Conservation (phyloP, 441 rosid species). For the Populus tomentosa region DNA sequence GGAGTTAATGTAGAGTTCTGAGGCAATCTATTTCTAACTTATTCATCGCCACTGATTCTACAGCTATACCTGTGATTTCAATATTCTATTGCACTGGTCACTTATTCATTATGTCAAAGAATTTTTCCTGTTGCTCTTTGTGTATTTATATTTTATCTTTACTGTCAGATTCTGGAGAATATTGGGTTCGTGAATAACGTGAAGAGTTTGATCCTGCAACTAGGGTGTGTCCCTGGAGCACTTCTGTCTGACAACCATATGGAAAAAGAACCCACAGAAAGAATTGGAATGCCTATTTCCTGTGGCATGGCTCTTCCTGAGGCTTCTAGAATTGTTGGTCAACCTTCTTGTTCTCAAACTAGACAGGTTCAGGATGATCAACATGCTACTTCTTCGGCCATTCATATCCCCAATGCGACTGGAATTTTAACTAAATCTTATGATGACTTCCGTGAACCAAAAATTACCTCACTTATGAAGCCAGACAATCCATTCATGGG, state of each 20-base stretch:
- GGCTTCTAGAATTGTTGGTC: slow-evolving; percentile 34
- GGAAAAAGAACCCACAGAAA: slow-evolving; percentile 35
- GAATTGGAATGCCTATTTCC: slow-evolving; percentile 48
- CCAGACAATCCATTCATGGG: slow-evolving; percentile 19
- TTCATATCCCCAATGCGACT: slow-evolving; percentile 15
- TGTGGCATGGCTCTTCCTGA: too few relatives aligned
- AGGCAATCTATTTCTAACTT: too few relatives aligned
- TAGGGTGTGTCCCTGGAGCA: slow-evolving; percentile 73
- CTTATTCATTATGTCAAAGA: slow-evolving; percentile 1
- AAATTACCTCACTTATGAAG: slow-evolving; percentile 19
- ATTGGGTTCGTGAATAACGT: slow-evolving; percentile 73
- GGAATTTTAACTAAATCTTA: slow-evolving; percentile 18
- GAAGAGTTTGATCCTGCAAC: slow-evolving; percentile 67
- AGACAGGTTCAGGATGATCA: slow-evolving; percentile 29
- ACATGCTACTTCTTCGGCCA: slow-evolving; percentile 24
- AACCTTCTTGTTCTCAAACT: slow-evolving; percentile 25
- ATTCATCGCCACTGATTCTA: too few relatives aligned
- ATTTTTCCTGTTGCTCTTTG: slow-evolving; percentile 2
- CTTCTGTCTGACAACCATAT: slow-evolving; percentile 51
- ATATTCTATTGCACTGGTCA: slow-evolving; percentile 1
- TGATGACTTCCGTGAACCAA: slow-evolving; percentile 12
- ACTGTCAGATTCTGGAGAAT: slow-evolving; percentile 75
- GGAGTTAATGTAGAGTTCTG: too few relatives aligned
- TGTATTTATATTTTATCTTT: slow-evolving; percentile 14
- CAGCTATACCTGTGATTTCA: neutral